phyloP scores from a whole-genome alignment of 306 rosid genomes.

The Vigna angularis region DNA sequence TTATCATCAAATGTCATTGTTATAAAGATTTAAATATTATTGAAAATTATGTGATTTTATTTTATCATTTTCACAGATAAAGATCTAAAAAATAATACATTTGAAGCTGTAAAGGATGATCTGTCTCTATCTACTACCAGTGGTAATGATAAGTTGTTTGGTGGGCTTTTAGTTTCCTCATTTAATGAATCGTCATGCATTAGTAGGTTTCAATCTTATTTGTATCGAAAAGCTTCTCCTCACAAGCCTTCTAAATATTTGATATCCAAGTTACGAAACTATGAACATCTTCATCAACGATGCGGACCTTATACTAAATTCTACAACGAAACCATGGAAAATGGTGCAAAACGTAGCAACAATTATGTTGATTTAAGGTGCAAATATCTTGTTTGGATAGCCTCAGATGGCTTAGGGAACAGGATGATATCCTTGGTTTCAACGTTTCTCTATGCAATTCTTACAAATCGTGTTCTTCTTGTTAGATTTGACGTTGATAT shows the following conservation, averaged over 20 bases:
- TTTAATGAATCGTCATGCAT: neutral
- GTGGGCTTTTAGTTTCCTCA: neutral
- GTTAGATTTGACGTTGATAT: neutral
- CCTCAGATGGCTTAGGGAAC: neutral
- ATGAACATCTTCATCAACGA: neutral
- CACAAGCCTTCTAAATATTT: neutral
- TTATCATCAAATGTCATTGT: neutral
- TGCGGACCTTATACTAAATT: neutral
- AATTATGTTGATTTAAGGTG: neutral
- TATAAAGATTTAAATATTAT: neutral
- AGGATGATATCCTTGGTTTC: neutral
- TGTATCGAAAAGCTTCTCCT: neutral
- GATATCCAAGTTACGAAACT: neutral
- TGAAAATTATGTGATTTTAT: neutral
- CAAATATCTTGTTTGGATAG: neutral
- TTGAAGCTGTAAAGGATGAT: neutral
- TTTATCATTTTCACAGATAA: neutral
- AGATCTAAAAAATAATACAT: neutral
- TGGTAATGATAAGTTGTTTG: neutral
- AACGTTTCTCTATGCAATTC: neutral
- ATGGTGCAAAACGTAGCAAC: neutral
- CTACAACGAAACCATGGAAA: neutral
- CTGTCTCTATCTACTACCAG: neutral
- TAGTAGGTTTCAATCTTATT: neutral
- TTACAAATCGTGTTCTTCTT: neutral